These are phyloP conservation scores for Laguncularia racemosa DNA, from an alignment of 345 rosid species.

Conservation along the genomic window DNA sequence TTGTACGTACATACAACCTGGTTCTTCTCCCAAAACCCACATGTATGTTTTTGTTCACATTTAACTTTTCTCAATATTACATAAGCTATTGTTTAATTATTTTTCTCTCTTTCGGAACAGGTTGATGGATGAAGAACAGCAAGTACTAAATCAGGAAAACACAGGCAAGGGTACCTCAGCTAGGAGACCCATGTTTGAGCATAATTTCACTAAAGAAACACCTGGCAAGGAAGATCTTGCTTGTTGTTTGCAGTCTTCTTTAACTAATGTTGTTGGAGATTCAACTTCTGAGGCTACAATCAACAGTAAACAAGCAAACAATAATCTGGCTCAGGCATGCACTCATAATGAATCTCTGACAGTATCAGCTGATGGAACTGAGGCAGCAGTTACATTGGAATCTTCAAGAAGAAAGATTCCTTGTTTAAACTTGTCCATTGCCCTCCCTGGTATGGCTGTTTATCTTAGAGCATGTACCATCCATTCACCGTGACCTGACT, in stretches of 20 bases:
- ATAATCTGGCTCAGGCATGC: conserved; percentile 4
- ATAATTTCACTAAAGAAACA: conserved; percentile 6
- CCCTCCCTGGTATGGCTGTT: conserved; percentile 25
- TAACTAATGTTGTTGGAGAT: conserved; percentile 8
- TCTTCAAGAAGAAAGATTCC: conserved; percentile 5
- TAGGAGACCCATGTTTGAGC: conserved; percentile 5
- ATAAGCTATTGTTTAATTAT: too few relatives aligned
- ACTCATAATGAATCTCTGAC: conserved; percentile 10
- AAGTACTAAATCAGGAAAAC: neutral
- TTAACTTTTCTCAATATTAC: too few relatives aligned
- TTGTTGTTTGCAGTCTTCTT: conserved; percentile 5
- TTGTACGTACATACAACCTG: neutral
- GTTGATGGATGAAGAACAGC: conserved; percentile 6
- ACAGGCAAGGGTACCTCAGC: conserved; percentile 6
- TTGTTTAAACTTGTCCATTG: conserved; percentile 19
- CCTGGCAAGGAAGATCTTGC: conserved; percentile 5
- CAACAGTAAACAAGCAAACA: conserved; percentile 7
- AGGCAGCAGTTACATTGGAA: conserved; percentile 8
- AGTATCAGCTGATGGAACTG: conserved; percentile 11
- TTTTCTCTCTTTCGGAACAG: conserved; percentile 3
- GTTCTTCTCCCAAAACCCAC: conserved; percentile 9
- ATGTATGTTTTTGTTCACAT: conserved; percentile 5
- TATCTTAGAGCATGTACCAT: neutral
- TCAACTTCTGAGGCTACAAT: conserved; percentile 2
- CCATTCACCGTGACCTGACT: neutral